Percentiles rank a stretch among this genome's conserved stretches.
Conservation (phyloP, 2,329 filamentous ascomycete species). For the Tolypocladium cylindrosporum region DNA sequence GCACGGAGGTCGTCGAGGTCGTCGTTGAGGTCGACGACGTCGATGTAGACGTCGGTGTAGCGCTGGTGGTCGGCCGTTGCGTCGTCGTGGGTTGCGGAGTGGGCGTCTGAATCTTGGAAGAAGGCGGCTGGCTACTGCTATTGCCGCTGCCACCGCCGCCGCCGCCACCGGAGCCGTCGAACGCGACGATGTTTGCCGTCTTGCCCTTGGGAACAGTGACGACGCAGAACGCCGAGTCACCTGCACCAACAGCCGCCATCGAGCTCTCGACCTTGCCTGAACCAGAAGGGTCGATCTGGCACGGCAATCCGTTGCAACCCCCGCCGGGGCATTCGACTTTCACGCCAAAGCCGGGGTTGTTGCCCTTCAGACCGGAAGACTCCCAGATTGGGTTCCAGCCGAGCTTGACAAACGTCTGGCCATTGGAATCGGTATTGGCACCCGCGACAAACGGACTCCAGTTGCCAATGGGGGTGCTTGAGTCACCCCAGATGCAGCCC, state of each 20-base stretch:
- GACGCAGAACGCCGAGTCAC: slow-evolving; percentile 62
- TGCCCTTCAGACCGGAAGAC: slow-evolving; percentile 54
- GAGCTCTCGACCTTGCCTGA: slow-evolving; percentile 51
- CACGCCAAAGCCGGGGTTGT: slow-evolving; percentile 53
- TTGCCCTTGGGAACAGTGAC: slow-evolving; percentile 61
- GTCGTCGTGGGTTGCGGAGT: not conserved
- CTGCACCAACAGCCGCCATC: slow-evolving; percentile 48
- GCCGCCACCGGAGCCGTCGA: slow-evolving; percentile 31
- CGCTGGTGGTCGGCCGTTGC: not conserved
- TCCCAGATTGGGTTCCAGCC: slow-evolving; percentile 65
- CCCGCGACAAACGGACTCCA: slow-evolving; percentile 71
- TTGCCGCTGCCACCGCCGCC: slow-evolving; percentile 5
- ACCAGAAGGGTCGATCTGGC: slow-evolving; percentile 54
- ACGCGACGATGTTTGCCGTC: slow-evolving; percentile 59
- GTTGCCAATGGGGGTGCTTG: slow-evolving; percentile 55
- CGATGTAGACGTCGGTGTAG: not conserved
- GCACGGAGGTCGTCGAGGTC: not conserved
- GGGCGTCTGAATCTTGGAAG: not conserved
- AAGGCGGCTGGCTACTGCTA: slow-evolving; percentile 9
- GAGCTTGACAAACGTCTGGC: slow-evolving; percentile 64
- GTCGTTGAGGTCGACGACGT: not conserved
- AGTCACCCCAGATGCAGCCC: slow-evolving; percentile 64
- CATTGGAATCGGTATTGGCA: slow-evolving; percentile 55
- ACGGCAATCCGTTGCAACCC: slow-evolving; percentile 64
- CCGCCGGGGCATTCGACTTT: slow-evolving; percentile 58